A percentile compares a stretch with the other conserved stretches of the same genome.
These are phyloP conservation scores for Prunus dulcis DNA, from an alignment of 306 rosid genomes.

Conservation along the genomic window DNA sequence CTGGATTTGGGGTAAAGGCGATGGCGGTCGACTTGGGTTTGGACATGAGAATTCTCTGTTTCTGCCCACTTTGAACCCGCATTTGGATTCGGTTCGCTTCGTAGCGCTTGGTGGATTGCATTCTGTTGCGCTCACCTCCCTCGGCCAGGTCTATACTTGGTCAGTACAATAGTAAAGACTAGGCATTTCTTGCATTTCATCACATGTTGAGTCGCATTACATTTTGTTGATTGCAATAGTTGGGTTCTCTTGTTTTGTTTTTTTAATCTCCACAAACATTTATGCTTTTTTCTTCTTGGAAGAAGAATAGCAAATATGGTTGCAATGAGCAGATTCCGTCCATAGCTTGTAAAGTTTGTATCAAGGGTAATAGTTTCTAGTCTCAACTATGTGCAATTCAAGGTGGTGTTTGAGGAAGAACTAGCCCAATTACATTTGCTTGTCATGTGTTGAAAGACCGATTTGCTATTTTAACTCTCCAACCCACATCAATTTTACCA, in stretches of 20 bases:
- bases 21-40: constrained; percentile 85
- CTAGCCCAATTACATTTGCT: neutral
- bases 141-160: constrained; percentile 83
- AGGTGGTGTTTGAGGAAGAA: neutral
- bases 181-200: neutral
- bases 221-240: neutral
- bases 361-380: neutral
- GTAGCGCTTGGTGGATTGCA: constrained; percentile 81
- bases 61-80: constrained; percentile 71
- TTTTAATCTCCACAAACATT: neutral
- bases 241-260: neutral
- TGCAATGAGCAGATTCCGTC: neutral
- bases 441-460: neutral
- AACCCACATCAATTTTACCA: neutral
- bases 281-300: neutral
- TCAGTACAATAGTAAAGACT: constrained; percentile 44
- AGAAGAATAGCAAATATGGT: neutral
- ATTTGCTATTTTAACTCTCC: neutral
- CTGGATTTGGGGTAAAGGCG: constrained; percentile 99
- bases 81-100: constrained; percentile 46
- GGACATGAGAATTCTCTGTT: constrained; percentile 75
- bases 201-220: neutral
- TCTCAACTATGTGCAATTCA: neutral
- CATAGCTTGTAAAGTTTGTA: neutral
- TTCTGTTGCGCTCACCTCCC: constrained; percentile 59